phyloP scores from a whole-genome alignment of 2,329 filamentous ascomycete genomes.

The Exutisphaerella laricina region DNA sequence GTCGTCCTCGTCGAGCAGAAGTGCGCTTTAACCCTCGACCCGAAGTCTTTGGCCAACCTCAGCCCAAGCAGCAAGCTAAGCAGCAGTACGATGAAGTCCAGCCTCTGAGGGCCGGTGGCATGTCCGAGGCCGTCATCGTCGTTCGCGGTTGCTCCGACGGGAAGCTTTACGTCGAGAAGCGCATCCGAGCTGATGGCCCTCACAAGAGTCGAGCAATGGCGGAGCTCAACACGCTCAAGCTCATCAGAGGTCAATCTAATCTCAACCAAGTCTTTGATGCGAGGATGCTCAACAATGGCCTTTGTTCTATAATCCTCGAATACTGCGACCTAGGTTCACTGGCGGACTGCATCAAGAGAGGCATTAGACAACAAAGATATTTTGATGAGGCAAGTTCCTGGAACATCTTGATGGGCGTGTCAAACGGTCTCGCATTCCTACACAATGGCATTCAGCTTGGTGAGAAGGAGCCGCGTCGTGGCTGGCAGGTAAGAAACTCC shows the following conservation, averaged over 20 bases:
- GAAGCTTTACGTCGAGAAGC: constrained; percentile 15
- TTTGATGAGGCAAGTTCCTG: constrained; percentile 8
- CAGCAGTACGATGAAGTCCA: constrained; percentile 10
- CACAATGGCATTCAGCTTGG: constrained; percentile 13
- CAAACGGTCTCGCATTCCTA: constrained; percentile 32
- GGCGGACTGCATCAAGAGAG: background rate
- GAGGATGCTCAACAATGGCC: constrained; percentile 1
- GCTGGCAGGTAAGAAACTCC: constrained; percentile 19
- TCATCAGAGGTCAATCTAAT: constrained; percentile 3
- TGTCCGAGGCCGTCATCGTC: constrained; percentile 10
- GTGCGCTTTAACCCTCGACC: background rate
- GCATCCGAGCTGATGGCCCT: constrained; percentile 6
- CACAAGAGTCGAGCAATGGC: background rate
- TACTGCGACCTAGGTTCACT: constrained; percentile 14
- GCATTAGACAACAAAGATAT: background rate
- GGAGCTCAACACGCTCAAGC: constrained; percentile 9
- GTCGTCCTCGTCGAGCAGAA: no score
- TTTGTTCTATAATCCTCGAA: constrained; percentile 11
- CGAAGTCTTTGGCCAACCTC: background rate
- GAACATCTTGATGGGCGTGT: constrained; percentile 12
- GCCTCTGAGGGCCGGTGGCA: constrained; percentile 6
- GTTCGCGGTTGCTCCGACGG: constrained; percentile 8
- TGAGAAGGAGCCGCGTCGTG: background rate
- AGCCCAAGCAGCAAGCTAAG: background rate
- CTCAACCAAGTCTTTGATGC: constrained; percentile 10